Percentiles rank a stretch among this genome's conserved stretches.
Evolutionary conservation across 305 asterid genomes (phyloP).

Genomic region (Fraxinus velutina): DNA sequence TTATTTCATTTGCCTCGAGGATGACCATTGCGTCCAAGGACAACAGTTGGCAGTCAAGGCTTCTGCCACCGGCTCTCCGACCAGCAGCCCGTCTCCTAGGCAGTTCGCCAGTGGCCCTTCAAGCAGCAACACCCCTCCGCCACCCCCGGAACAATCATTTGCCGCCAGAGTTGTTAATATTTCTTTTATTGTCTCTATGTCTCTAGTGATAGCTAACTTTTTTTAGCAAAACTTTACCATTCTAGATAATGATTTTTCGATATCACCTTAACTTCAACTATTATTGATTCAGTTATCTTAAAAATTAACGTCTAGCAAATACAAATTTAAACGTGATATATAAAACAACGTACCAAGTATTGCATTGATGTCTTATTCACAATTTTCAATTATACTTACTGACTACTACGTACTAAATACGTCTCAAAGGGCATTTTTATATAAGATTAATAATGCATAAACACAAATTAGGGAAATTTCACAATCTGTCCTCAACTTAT

Average conservation of each 20-base stretch:
- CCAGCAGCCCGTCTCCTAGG: background rate
- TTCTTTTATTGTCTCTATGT: background rate
- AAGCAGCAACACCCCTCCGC: background rate
- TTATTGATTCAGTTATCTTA: background rate
- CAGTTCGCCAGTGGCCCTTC: background rate
- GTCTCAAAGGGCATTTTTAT: background rate
- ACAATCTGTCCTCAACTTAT: background rate
- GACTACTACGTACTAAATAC: background rate
- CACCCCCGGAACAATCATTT: background rate
- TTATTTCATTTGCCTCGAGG: background rate
- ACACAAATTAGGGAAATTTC: background rate
- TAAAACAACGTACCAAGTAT: background rate
- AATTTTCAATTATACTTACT: background rate
- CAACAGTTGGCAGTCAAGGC: background rate
- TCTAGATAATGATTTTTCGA: background rate
- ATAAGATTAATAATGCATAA: background rate
- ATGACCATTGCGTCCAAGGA: background rate
- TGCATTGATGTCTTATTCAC: background rate
- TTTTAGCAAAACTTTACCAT: background rate
- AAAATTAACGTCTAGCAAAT: background rate
- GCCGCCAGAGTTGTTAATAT: background rate
- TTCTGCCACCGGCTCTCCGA: background rate
- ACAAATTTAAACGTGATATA: background rate
- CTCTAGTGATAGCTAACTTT: background rate
- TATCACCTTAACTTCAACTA: background rate